Evolutionary conservation across 345 rosid species (phyloP).

Genomic region (Rubroshorea leprosula): DNA sequence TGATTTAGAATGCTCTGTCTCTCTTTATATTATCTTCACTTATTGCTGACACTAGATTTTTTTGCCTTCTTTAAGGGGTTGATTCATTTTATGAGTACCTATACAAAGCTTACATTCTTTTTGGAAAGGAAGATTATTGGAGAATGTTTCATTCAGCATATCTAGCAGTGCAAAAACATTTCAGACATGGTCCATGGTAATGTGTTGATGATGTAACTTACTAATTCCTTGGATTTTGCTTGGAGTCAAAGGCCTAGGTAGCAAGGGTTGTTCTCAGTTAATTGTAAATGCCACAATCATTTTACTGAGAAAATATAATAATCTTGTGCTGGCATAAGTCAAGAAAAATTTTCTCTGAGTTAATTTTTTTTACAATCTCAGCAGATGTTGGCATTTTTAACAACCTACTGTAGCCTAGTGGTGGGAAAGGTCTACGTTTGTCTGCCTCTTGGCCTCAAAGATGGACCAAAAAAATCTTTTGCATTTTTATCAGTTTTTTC

Average conservation of each 20-base stretch:
- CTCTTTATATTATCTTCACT: slow-evolving; percentile 14
- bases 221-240: background rate
- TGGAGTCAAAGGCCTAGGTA: background rate
- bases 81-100: slow-evolving; percentile 97
- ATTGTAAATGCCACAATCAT: no score
- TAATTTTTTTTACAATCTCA: no score
- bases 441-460: background rate
- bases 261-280: background rate
- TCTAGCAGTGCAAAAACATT: slow-evolving; percentile 85
- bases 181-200: slow-evolving; percentile 95
- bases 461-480: background rate
- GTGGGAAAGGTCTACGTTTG: background rate
- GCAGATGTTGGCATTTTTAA: background rate
- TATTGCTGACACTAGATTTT: slow-evolving; percentile 24
- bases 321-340: no score
- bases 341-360: no score
- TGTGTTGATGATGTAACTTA: background rate
- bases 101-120: slow-evolving; percentile 84
- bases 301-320: no score
- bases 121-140: slow-evolving; percentile 96
- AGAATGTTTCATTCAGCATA: slow-evolving; percentile 92
- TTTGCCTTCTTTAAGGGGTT: slow-evolving; percentile 57
- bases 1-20: slow-evolving; percentile 6
- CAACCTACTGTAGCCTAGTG: background rate
- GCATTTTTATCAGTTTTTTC: background rate